Evolutionary conservation across 2,329 filamentous ascomycete genomes (phyloP), one percentile per base, ranked within the genome.

Genomic region (Coniochaeta sp.): DNA sequence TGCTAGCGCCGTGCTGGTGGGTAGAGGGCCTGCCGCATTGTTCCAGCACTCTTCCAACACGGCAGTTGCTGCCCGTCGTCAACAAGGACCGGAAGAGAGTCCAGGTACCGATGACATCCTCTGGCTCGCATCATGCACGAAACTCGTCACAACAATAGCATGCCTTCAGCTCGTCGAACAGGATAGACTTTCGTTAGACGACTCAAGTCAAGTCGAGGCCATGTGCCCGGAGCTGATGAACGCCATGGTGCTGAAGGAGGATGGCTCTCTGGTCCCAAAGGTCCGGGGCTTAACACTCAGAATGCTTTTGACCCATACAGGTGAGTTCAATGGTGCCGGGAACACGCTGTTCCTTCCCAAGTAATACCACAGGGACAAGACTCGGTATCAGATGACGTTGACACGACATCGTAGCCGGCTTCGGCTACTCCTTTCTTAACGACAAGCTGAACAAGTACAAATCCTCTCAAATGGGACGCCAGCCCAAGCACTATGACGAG

Each of bases 101-200:
- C n/a, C n/a, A n/a, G n/a, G n/a, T n/a, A n/a, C n/a, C 6, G 81
- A 87, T 33, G 81, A 71, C 8, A 67, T 81, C 1, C 87, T 84
- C 60, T 81, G 75, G 76, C 68, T 82, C 5, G 79, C 79, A 0
- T 80, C 77, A 0, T 80, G 76, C 59, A 81, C 79, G 14, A 83
- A 83, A 64, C 69, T 81, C 67, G 64, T 82, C 12, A 66, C 70
- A 0, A 76, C 70, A 0, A 63, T 82, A 13, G 76, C 77, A 1
- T 72, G 68, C 46, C 79, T 83, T 76, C 79, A 83, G 60, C 71
- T 79, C 1, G 78, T 82, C 1, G 80, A 83, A 58, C 65, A 71
- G 49, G 77, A 75, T 0, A 55, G 61, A 8, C 57, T 82, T 16
- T 64, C 57, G 1, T 64, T 82, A 0, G 79, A 82, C 49, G 73